Evolutionary conservation across 2,329 filamentous ascomycete genomes (phyloP).

Genomic region (Aspergillus brunneoviolaceus): DNA sequence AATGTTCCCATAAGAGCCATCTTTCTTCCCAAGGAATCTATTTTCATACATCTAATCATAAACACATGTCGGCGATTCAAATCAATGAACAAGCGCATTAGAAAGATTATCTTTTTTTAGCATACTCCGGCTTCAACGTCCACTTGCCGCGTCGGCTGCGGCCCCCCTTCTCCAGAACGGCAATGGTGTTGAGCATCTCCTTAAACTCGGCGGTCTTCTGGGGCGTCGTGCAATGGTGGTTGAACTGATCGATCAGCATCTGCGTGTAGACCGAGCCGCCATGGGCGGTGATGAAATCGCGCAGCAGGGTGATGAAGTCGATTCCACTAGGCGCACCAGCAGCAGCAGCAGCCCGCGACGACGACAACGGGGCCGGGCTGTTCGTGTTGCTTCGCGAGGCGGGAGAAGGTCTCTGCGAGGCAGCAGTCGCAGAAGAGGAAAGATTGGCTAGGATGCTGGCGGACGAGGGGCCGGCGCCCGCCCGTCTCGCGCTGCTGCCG

Average conservation of each 20-base stretch:
- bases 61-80: too few relatives aligned
- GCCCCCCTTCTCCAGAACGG: conserved; percentile 62
- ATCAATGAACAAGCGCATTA: too few relatives aligned
- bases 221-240: conserved; percentile 69
- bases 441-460: conserved; percentile 43
- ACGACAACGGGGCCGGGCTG: conserved; percentile 46
- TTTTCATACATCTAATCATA: too few relatives aligned
- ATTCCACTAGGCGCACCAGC: conserved; percentile 46
- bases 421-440: conserved; percentile 11
- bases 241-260: conserved; percentile 87
- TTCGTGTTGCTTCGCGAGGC: conserved; percentile 23
- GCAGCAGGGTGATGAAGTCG: conserved; percentile 71
- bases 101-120: conserved; percentile 15
- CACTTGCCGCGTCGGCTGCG: conserved; percentile 54
- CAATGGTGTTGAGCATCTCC: conserved; percentile 73
- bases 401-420: conserved; percentile 21
- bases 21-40: too few relatives aligned
- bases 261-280: conserved; percentile 78
- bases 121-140: conserved; percentile 60
- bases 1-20: too few relatives aligned
- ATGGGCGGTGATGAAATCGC: conserved; percentile 73
- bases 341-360: too few relatives aligned
- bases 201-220: conserved; percentile 78
- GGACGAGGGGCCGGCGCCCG: conserved; percentile 40
- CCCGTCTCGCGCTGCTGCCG: conserved; percentile 36